A percentile compares a stretch with the other conserved stretches of the same genome.
phyloP scores from a whole-genome alignment of 306 rosid genomes.

The Luffa aegyptiaca region DNA sequence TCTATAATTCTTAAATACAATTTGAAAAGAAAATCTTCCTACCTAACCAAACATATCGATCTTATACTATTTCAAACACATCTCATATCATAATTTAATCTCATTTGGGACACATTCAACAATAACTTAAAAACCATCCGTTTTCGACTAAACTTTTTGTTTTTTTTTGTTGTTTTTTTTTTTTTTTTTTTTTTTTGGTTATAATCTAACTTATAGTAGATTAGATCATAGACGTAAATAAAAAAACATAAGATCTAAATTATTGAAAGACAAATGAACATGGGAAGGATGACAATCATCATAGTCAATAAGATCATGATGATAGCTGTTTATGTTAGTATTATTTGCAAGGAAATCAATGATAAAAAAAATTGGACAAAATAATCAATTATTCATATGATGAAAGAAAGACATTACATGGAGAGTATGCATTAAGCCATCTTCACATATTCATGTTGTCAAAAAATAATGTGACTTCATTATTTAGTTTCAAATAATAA shows the following conservation, averaged over 20 bases:
- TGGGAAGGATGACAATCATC: background rate
- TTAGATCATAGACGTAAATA: background rate
- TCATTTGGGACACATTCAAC: background rate
- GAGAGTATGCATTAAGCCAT: slow-evolving; percentile 4
- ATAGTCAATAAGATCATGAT: slow-evolving; percentile 3
- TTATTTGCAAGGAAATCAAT: background rate
- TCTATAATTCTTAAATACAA: too few relatives aligned
- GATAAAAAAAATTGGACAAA: slow-evolving; percentile 1
- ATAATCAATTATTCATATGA: background rate
- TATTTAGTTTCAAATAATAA: background rate
- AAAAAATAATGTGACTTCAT: background rate
- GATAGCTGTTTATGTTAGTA: background rate
- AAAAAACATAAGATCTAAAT: background rate
- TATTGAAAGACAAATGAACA: background rate
- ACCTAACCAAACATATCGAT: background rate
- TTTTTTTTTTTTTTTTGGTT: too few relatives aligned
- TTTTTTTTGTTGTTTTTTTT: too few relatives aligned
- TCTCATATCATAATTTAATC: background rate
- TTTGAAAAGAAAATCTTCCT: background rate
- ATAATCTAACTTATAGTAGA: background rate
- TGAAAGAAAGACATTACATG: background rate
- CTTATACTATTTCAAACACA: background rate
- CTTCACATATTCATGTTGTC: background rate
- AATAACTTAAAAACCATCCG: background rate
- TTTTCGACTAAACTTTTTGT: background rate